Base-by-base conservation (phyloP, 306 rosid species). In the Sphenostylis stenocarpa region DNA sequence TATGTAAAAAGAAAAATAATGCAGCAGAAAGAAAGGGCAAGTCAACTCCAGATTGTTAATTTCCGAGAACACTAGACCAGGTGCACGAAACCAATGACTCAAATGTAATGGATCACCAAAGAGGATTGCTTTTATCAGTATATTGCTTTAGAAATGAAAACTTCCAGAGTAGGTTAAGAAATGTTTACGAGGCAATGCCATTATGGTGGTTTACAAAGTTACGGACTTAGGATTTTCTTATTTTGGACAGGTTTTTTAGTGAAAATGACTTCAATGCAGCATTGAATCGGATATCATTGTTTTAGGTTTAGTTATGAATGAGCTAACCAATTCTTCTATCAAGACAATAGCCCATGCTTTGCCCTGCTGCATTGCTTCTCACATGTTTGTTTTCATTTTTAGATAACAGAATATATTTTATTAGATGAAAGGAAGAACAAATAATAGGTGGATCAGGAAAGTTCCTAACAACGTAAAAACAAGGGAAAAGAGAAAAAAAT, bases 41-140 rank as follows among this genome's bases (percentile, higher is more conserved):
- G 58, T 26, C 65, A 48, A 75, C 67, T 77, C 62, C 17, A 48
- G 52, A 24, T 19, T 12, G 36, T 60, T 45, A 82, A 70, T 73
- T 70, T 26, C 16, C 52, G 44, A 70, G 78, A 31, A 56, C 45
- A 39, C 12, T 39, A 39, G 45, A 69, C 19, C 33, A 36, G 41
- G 20, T 24, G 43, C 53, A 8, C 0, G 52, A 77, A 72, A 72
- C 34, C 60, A 62, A 51, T 65, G 36, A 36, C 17, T 34, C 19
- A 36, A 24, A 71, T 61, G 26, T 24, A 44, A 63, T 52, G 31
- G 49, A 77, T 44, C 61, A 62, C 53, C 29, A 26, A 33, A 36
- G 9, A 53, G 72, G 10, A 34, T 16, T 76, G 69, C 8, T 41
- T 11, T 21, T 12, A 55, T 11, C 7, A 21, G 15, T 21, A 23